Percentiles rank a stretch among this genome's conserved stretches.
Conservation (phyloP, 192 early-diverging fungal genomes). For the Backusella circina region DNA sequence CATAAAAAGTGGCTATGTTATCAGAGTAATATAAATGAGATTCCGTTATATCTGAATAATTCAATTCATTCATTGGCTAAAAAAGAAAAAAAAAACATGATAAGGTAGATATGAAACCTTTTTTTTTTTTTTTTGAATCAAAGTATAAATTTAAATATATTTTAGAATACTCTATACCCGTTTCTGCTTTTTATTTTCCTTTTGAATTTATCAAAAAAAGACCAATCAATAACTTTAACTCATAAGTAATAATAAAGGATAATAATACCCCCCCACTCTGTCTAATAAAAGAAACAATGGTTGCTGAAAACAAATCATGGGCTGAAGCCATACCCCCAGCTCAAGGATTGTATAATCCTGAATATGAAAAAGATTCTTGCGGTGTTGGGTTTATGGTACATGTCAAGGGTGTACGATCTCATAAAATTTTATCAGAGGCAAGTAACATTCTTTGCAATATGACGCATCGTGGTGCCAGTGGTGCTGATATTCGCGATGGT, state of each 20-base stretch:
- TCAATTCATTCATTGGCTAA: neutral
- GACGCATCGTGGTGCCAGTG: constrained; percentile 97
- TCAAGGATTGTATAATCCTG: constrained; percentile 88
- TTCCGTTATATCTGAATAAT: neutral
- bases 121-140: constrained; percentile 2
- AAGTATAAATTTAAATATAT: neutral
- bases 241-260: neutral
- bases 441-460: constrained; percentile 95
- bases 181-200: neutral
- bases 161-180: neutral
- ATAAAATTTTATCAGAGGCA: constrained; percentile 90
- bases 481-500: constrained; percentile 93
- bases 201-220: neutral
- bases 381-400: constrained; percentile 98
- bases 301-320: constrained; percentile 59
- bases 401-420: constrained; percentile 81
- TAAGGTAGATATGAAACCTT: neutral
- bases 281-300: neutral
- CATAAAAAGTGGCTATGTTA: neutral
- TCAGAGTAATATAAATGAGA: neutral
- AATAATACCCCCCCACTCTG: neutral
- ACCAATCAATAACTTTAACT: neutral
- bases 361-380: constrained; percentile 90
- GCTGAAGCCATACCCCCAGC: constrained; percentile 78
- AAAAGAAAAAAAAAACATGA: neutral